Conservation (phyloP, 2,329 filamentous ascomycete genomes). For the Alternaria sp. region DNA sequence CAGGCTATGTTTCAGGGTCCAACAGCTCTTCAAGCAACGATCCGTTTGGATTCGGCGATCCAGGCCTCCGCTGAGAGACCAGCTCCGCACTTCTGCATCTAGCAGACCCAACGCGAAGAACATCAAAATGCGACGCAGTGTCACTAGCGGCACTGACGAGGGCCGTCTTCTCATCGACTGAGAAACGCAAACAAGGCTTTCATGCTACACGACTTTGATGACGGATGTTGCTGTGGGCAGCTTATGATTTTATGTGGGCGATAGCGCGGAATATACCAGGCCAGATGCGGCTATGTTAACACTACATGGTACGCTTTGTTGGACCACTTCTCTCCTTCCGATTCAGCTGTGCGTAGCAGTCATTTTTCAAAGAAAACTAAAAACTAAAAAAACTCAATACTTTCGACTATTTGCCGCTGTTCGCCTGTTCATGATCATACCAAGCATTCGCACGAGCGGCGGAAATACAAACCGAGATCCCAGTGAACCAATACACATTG, state of each 20-base stretch:
- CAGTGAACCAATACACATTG: neutral
- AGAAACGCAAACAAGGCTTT: neutral
- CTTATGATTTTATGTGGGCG: slow-evolving; percentile 21
- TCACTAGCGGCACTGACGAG: neutral
- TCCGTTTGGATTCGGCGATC: slow-evolving; percentile 49
- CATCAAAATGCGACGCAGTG: slow-evolving; percentile 1
- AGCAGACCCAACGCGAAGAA: neutral
- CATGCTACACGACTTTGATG: slow-evolving; percentile 14
- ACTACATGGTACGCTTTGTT: slow-evolving; percentile 31
- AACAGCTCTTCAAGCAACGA: slow-evolving; percentile 47
- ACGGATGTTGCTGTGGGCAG: slow-evolving; percentile 13
- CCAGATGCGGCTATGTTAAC: slow-evolving; percentile 23
- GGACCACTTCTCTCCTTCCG: slow-evolving; percentile 22
- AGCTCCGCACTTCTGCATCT: neutral
- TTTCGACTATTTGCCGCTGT: neutral
- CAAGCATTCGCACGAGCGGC: neutral
- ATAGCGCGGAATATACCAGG: slow-evolving; percentile 24
- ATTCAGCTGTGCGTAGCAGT: slow-evolving; percentile 13
- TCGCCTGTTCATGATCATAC: neutral
- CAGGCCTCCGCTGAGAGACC: slow-evolving; percentile 40
- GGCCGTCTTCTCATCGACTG: neutral
- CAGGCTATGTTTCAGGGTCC: slow-evolving; percentile 47
- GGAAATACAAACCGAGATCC: neutral
- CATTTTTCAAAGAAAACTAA: slow-evolving; percentile 14
- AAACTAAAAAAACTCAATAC: slow-evolving; percentile 11